Conservation (phyloP, 768 basidiomycete genomes). For the Imleria badia region DNA sequence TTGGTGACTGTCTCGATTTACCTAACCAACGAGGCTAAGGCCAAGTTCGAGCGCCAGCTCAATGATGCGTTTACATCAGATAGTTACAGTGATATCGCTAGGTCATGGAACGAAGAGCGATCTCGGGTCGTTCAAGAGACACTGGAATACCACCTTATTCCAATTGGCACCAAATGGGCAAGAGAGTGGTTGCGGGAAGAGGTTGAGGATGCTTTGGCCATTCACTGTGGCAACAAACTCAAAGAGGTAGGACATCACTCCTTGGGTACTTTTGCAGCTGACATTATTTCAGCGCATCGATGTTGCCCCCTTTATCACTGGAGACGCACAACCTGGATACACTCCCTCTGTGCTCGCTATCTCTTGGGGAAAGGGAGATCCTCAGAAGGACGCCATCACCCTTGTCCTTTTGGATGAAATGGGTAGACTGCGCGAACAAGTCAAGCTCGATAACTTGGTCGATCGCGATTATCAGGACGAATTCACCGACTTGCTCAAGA, state of each 20-base stretch:
- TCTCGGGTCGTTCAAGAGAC: conserved; percentile 75
- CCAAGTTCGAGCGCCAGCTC: conserved; percentile 73
- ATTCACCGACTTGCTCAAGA: conserved; percentile 78
- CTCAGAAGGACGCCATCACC: conserved; percentile 84
- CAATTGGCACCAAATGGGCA: conserved; percentile 83
- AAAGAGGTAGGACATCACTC: conserved; percentile 55
- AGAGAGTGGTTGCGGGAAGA: conserved; percentile 88
- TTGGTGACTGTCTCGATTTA: conserved; percentile 75
- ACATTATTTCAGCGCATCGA: conserved; percentile 65
- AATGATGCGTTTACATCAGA: conserved; percentile 82
- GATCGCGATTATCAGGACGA: conserved; percentile 67
- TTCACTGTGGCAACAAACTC: conserved; percentile 63
- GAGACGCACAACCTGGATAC: conserved; percentile 67
- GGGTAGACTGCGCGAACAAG: conserved; percentile 88
- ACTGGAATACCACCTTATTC: conserved; percentile 79
- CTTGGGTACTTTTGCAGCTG: conserved; percentile 7
- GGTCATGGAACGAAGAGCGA: conserved; percentile 90
- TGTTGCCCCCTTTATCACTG: conserved; percentile 68
- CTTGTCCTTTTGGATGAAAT: conserved; percentile 85
- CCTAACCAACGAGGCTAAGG: conserved; percentile 59
- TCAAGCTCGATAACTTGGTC: conserved; percentile 83
- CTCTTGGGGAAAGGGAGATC: conserved; percentile 95
- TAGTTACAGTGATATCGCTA: conserved; percentile 79
- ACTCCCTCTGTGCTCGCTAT: conserved; percentile 80
- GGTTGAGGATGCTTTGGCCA: conserved; percentile 80